A percentile compares a stretch with the other conserved stretches of the same genome.
These are phyloP conservation scores for Neurospora sp. DNA, from an alignment of 495 filamentous ascomycete species.

Conservation along the genomic window DNA sequence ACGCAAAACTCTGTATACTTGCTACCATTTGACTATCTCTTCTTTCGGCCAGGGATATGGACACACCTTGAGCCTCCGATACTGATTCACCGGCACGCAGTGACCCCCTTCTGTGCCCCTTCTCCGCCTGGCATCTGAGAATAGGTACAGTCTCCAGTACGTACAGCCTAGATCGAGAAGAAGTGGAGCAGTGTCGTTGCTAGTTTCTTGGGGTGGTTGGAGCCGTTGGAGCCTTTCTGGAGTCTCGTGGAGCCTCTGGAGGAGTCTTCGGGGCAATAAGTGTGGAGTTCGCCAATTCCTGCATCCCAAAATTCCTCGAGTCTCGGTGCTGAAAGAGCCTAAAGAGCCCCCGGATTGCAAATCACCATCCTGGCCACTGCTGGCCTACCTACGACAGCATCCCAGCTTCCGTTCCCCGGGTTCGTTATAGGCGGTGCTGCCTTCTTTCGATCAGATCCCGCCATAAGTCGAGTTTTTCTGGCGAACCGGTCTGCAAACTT, in stretches of 20 bases:
- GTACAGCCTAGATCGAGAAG: background rate
- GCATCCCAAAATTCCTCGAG: background rate
- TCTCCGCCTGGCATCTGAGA: background rate
- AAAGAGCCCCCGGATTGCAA: background rate
- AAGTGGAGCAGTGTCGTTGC: background rate
- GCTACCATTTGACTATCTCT: background rate
- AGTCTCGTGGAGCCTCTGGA: background rate
- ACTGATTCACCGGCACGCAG: background rate
- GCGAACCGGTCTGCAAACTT: background rate
- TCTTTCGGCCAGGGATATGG: background rate
- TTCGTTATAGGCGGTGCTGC: background rate
- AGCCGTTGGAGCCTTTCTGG: background rate
- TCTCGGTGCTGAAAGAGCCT: background rate
- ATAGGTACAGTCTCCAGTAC: background rate
- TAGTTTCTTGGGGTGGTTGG: background rate
- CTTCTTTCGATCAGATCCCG: background rate
- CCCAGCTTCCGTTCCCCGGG: background rate
- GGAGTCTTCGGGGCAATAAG: background rate
- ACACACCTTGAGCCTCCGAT: background rate
- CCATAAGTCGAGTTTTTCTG: background rate
- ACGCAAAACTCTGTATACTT: background rate
- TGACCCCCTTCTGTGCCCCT: background rate
- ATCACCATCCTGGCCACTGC: background rate
- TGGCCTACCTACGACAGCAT: background rate
- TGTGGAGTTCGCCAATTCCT: background rate